Conservation (phyloP, 1,284 basidiomycete genomes). For the Moniliella sp. region DNA sequence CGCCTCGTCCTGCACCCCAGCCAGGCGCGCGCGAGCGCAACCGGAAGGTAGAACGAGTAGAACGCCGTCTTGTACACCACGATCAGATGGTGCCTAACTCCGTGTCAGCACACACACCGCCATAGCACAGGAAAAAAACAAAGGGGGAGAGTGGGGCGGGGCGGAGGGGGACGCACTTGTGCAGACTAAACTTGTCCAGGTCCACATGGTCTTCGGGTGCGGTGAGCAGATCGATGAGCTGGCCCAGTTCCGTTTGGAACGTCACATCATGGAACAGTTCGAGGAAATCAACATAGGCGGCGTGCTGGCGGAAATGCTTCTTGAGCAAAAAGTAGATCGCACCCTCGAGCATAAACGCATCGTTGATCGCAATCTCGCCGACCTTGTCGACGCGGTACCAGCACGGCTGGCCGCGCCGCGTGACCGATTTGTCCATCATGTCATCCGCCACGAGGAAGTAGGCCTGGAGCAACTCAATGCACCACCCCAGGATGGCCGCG, state of each 20-base stretch:
- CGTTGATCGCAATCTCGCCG: conserved; percentile 79
- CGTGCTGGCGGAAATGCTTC: conserved; percentile 65
- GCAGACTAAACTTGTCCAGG: conserved; percentile 58
- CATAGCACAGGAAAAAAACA: too few species aligned
- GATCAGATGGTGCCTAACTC: conserved; percentile 68
- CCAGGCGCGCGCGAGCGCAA: conserved; percentile 68
- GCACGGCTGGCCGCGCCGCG: conserved; percentile 89
- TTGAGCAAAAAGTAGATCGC: conserved; percentile 80
- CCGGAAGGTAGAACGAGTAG: conserved; percentile 96
- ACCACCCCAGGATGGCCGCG: conserved; percentile 81
- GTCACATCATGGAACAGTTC: conserved; percentile 80
- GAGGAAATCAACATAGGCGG: conserved; percentile 67
- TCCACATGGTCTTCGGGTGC: conserved; percentile 77
- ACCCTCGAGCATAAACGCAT: conserved; percentile 83
- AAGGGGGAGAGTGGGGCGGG: neutral
- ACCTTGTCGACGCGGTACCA: conserved; percentile 53
- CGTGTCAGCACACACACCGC: too few species aligned
- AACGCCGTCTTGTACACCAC: conserved; percentile 91
- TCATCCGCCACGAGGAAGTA: conserved; percentile 95
- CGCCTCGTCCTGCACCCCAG: conserved; percentile 37
- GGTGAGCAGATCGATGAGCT: conserved; percentile 81
- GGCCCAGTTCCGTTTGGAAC: conserved; percentile 85
- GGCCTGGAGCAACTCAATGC: conserved; percentile 88
- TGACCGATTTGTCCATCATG: conserved; percentile 86
- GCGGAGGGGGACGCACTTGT: conserved; percentile 41